Evolutionary conservation across 164 flowering plant genomes (phyloP).

Genomic region (Santalum album): DNA sequence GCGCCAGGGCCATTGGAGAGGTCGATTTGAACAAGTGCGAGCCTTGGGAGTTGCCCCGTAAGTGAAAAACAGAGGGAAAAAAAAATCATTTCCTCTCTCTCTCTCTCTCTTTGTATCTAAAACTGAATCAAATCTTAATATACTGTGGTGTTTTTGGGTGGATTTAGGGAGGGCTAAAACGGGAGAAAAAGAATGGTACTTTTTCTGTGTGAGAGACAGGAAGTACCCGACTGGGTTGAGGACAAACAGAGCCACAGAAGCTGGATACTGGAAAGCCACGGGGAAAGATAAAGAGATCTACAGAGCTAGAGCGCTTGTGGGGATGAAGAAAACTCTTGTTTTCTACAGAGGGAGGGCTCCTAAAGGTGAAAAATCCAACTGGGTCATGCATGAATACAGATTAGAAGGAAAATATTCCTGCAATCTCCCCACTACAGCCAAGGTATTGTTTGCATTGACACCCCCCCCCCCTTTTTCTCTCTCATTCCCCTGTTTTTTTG

Average conservation of each 20-base stretch:
- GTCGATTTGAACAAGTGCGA: conserved; percentile 55
- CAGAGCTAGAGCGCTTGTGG: conserved; percentile 9
- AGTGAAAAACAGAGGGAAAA: background rate
- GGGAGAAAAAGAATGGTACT: conserved; percentile 17
- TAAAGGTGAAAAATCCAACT: conserved; percentile 12
- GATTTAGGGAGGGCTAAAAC: conserved; percentile 9
- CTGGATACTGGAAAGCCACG: conserved; percentile 21
- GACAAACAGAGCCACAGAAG: conserved; percentile 20
- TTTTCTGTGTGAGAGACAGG: conserved; percentile 13
- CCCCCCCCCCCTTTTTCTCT: background rate
- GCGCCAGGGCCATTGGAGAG: conserved; percentile 31
- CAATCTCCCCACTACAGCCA: conserved; percentile 9
- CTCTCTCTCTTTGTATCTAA: background rate
- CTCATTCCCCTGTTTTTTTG: background rate
- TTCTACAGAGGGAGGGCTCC: conserved; percentile 21
- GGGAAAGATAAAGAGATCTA: conserved; percentile 18
- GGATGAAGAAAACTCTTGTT: conserved; percentile 20
- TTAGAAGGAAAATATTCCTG: conserved; percentile 9
- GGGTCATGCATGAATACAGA: conserved; percentile 16
- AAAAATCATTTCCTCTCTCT: background rate
- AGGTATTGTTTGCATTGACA: background rate
- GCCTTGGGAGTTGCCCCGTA: conserved; percentile 37
- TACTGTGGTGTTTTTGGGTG: background rate
- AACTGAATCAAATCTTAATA: no score
- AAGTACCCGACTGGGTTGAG: conserved; percentile 19